Evolutionary conservation across 768 basidiomycete genomes (phyloP).

Genomic region (Rickenella mellea): DNA sequence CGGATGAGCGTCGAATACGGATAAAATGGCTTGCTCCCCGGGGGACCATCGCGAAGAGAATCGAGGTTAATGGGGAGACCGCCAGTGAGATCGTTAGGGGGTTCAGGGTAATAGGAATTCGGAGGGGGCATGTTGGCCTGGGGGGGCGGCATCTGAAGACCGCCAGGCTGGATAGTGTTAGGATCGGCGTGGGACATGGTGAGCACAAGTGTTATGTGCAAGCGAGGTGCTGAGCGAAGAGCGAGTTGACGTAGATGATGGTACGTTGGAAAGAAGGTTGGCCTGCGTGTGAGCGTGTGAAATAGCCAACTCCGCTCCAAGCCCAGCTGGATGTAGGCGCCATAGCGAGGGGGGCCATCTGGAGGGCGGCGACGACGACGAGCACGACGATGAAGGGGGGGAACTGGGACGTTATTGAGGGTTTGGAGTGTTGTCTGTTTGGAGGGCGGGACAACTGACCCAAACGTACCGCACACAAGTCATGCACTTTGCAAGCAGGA

Average conservation of each 20-base stretch:
- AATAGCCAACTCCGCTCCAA: conserved; percentile 8
- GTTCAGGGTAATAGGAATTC: conserved; percentile 62
- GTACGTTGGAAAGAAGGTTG: conserved; percentile 12
- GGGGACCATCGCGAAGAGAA: conserved; percentile 78
- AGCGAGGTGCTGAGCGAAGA: conserved; percentile 45
- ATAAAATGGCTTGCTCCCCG: conserved; percentile 85
- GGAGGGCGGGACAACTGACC: neutral
- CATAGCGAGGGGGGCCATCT: conserved; percentile 1
- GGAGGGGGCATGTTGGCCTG: conserved; percentile 47
- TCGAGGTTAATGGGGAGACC: conserved; percentile 82
- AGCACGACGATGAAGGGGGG: conserved; percentile 19
- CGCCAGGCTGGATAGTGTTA: conserved; percentile 37
- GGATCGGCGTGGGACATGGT: no score
- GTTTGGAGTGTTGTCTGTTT: neutral
- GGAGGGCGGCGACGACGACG: conserved; percentile 21
- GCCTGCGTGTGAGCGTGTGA: conserved; percentile 8
- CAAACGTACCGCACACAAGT: no score
- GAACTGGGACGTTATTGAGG: conserved; percentile 16
- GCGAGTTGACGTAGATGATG: conserved; percentile 10
- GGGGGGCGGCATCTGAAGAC: conserved; percentile 53
- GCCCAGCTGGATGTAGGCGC: conserved; percentile 9
- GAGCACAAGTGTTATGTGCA: no score
- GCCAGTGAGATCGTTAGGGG: conserved; percentile 70
- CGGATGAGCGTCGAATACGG: conserved; percentile 87
- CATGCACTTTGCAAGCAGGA: no score